phyloP scores from a whole-genome alignment of 192 early-diverging fungal species.

The Gaertneriomyces sp. region DNA sequence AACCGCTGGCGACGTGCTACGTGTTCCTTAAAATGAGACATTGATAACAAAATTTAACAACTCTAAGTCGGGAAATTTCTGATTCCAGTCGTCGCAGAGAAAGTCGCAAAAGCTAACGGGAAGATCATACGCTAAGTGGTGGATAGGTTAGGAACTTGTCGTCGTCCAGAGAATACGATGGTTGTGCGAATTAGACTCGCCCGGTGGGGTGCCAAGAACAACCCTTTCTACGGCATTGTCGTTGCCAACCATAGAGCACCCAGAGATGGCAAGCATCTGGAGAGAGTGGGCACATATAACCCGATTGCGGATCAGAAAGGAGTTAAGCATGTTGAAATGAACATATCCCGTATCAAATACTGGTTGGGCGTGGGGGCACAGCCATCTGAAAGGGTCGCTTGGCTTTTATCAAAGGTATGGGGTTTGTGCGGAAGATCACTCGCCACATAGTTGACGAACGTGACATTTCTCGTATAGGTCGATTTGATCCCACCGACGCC shows the following conservation, averaged over 20 bases:
- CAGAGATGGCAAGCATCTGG: slow-evolving; percentile 86
- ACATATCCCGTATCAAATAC: slow-evolving; percentile 89
- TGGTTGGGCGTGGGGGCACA: slow-evolving; percentile 98
- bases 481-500: slow-evolving; percentile 60
- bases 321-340: slow-evolving; percentile 79
- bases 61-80: no score
- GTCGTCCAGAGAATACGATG: background rate
- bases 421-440: background rate
- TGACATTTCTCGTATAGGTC: slow-evolving; percentile 35
- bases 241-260: slow-evolving; percentile 75
- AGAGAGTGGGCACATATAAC: slow-evolving; percentile 87
- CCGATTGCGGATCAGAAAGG: slow-evolving; percentile 70
- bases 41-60: no score
- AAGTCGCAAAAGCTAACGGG: no score
- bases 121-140: no score
- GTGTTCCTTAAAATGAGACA: no score
- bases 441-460: background rate
- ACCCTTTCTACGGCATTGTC: slow-evolving; percentile 94
- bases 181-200: slow-evolving; percentile 70
- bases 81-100: no score
- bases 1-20: no score
- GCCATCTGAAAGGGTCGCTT: slow-evolving; percentile 84
- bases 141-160: no score
- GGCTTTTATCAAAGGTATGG: slow-evolving; percentile 77
- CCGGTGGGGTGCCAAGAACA: slow-evolving; percentile 82